These are phyloP conservation scores for Camillea tinctor DNA, from an alignment of 2,329 filamentous ascomycete genomes.

Conservation along the genomic window DNA sequence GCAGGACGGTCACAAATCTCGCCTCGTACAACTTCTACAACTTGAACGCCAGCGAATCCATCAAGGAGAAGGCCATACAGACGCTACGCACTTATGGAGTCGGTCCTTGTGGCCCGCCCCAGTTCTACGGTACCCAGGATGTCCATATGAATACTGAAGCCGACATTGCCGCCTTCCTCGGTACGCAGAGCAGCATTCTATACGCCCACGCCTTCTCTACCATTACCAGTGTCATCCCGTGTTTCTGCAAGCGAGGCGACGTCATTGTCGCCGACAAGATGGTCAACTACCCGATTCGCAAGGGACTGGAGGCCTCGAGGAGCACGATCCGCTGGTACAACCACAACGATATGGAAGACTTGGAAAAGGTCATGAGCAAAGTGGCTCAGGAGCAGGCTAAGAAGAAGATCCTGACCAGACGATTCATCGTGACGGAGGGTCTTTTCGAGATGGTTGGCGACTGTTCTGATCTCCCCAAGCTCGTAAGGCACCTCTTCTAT, in stretches of 20 bases:
- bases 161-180: constrained; percentile 87
- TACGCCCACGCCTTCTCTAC: constrained; percentile 97
- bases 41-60: constrained; percentile 85
- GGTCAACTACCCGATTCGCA: constrained; percentile 90
- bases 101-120: constrained; percentile 91
- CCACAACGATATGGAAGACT: constrained; percentile 92
- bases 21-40: constrained; percentile 98
- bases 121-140: constrained; percentile 98
- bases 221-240: constrained; percentile 93
- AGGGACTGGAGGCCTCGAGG: constrained; percentile 88
- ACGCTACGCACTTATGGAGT: constrained; percentile 94
- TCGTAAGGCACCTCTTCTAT: constrained; percentile 50
- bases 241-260: constrained; percentile 95
- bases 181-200: constrained; percentile 85
- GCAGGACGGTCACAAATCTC: constrained; percentile 88
- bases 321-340: constrained; percentile 93
- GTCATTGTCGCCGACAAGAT: constrained; percentile 94
- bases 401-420: constrained; percentile 81
- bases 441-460: constrained; percentile 91
- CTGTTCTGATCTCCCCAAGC: constrained; percentile 76
- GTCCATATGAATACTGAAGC: constrained; percentile 96
- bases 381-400: constrained; percentile 83
- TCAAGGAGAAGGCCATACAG: constrained; percentile 94
- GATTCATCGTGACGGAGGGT: constrained; percentile 95
- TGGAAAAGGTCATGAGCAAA: constrained; percentile 81